Evolutionary conservation across 2,329 filamentous ascomycete genomes (phyloP), one percentile per base, ranked within the genome.

Genomic region (Venturiaceae sp.): DNA sequence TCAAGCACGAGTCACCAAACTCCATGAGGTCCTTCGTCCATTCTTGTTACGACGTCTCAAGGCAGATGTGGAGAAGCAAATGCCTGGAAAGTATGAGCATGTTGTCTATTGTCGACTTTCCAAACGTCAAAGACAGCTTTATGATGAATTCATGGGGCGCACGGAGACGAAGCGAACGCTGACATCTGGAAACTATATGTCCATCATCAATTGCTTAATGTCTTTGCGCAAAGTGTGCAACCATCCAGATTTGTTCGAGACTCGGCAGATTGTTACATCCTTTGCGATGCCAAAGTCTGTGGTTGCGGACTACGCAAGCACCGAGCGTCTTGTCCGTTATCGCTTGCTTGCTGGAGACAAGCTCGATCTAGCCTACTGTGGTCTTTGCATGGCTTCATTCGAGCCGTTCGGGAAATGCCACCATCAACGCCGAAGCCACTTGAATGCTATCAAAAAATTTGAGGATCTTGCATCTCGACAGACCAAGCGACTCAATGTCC

Each of bases 151-250:
- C 72, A 84, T 99, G 75, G 90, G 90, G 34, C 85, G 92, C 58
- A 87, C 87, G 3, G 90, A 96, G 66, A 97, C 94, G 0, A 86
- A 90, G 63, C 87, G 90, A 60, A 96, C 92, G 0, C 77, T 99
- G 19, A 83, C 90, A 2, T 95, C 90, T 1, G 94, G 94, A 30
- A 99, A 97, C 67, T 96, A 96, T 70, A 83, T 99, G 63, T 96
- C 91, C 19, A 96, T 99, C 69, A 97, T 97, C 74, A 96, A 96
- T 70, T 97, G 95, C 71, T 76, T 99, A 55, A 96, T 99, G 91
- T 94, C 96, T 69, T 79, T 99, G 57, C 85, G 94, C 53, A 96
- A 97, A 71, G 95, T 99, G 55, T 99, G 94, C 79, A 99, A 99
- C 65, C 94, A 99, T 68, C 95, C 94, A 0, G 94, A 99, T 72